Conservation (phyloP, 2,329 filamentous ascomycete genomes). For the Xylariaceae sp. region DNA sequence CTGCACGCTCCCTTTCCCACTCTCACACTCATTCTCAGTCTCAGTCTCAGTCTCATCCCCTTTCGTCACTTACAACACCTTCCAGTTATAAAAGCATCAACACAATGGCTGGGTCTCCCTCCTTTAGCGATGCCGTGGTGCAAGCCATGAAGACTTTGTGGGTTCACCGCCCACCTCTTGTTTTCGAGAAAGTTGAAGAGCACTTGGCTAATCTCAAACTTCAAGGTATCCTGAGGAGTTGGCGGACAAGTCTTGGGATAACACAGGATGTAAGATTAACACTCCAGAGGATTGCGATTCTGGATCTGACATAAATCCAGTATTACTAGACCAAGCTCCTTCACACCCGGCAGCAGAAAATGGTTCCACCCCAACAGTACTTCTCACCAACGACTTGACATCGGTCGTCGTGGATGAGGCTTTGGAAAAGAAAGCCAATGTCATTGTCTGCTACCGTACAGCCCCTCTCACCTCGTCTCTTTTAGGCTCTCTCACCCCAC, state of each 20-base stretch:
- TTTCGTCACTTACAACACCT: no score
- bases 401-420: conserved; percentile 86
- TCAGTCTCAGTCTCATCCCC: no score
- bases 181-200: background rate
- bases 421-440: conserved; percentile 66
- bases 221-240: conserved; percentile 88
- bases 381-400: conserved; percentile 82
- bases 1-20: no score
- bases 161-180: conserved; percentile 31
- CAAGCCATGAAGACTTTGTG: conserved; percentile 74
- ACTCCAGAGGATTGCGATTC: background rate
- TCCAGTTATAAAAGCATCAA: conserved; percentile 4
- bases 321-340: conserved; percentile 47
- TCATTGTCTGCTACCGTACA: conserved; percentile 84
- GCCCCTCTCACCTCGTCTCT: background rate
- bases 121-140: conserved; percentile 59
- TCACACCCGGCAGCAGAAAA: conserved; percentile 52
- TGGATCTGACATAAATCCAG: conserved; percentile 4
- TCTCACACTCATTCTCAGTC: no score
- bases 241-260: conserved; percentile 89
- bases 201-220: background rate
- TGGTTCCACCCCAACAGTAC: conserved; percentile 34
- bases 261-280: conserved; percentile 60
- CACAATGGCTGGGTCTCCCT: conserved; percentile 22
- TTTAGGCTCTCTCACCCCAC: background rate